Conservation (phyloP, 2,329 filamentous ascomycete species). For the Beauveria scarabaeidicola region DNA sequence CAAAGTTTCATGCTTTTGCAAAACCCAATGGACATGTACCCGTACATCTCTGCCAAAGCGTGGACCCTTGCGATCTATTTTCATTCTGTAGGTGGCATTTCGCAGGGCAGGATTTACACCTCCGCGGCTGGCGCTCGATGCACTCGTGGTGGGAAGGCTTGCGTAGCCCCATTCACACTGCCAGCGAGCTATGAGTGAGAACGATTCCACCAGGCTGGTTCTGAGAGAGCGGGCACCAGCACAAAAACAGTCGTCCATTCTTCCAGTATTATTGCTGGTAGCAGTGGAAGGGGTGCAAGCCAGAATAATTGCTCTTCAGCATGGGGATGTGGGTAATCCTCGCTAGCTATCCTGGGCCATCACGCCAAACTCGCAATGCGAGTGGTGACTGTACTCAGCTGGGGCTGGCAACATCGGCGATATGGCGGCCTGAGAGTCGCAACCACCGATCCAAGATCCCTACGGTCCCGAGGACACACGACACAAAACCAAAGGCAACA, state of each 20-base stretch:
- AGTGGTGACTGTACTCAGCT: conserved; percentile 7
- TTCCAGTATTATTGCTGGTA: neutral
- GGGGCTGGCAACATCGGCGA: conserved; percentile 9
- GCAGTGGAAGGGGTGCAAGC: neutral
- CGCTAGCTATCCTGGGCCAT: neutral
- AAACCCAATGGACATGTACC: neutral
- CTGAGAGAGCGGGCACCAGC: neutral
- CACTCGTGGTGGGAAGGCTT: too few relatives aligned
- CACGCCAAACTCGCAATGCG: neutral
- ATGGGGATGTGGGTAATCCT: neutral
- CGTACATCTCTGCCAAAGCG: neutral
- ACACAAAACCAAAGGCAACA: neutral
- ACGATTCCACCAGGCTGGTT: neutral
- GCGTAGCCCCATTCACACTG: neutral
- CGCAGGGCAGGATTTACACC: too few relatives aligned
- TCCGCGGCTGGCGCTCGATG: too few relatives aligned
- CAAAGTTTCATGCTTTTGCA: neutral
- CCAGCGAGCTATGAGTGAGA: neutral
- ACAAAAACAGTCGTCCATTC: neutral
- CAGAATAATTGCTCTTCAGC: neutral
- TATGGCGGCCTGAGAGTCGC: conserved; percentile 6
- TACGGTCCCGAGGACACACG: neutral
- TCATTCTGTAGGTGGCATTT: too few relatives aligned
- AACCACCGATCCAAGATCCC: conserved; percentile 7
- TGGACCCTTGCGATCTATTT: neutral